These are phyloP conservation scores for Penicillium dipodomyicola DNA, from an alignment of 495 filamentous ascomycete species.

Conservation along the genomic window DNA sequence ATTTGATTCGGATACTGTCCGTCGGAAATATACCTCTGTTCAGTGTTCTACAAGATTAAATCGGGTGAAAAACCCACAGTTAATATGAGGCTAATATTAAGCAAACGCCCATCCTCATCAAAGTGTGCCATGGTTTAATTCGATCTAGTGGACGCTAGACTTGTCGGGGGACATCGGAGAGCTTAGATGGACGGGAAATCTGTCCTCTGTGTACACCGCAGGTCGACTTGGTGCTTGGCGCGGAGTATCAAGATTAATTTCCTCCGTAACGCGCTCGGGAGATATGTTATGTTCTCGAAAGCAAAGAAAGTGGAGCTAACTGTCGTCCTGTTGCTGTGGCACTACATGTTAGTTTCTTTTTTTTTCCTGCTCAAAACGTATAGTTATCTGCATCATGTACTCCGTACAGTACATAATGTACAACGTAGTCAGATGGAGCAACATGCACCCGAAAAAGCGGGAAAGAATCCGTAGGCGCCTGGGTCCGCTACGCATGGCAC, in stretches of 20 bases:
- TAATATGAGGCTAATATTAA: slow-evolving; percentile 15
- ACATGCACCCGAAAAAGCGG: slow-evolving; percentile 3
- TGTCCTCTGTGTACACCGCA: slow-evolving; percentile 24
- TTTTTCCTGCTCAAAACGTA: neutral
- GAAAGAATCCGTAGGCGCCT: neutral
- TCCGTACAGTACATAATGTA: neutral
- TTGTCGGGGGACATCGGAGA: slow-evolving; percentile 17
- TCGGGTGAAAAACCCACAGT: slow-evolving; percentile 11
- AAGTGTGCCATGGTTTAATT: slow-evolving; percentile 30
- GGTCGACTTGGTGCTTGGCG: slow-evolving; percentile 13
- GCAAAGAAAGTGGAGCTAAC: neutral
- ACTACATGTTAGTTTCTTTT: neutral
- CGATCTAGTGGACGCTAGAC: slow-evolving; percentile 30
- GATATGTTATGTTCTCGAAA: neutral
- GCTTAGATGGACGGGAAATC: slow-evolving; percentile 24
- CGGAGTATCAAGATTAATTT: slow-evolving; percentile 2
- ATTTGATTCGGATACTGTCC: slow-evolving; percentile 4
- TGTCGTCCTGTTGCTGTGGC: neutral
- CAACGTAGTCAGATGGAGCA: neutral
- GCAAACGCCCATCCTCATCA: slow-evolving; percentile 29
- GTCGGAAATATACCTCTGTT: slow-evolving; percentile 8
- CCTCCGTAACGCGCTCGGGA: neutral
- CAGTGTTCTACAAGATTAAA: neutral
- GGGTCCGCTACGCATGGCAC: slow-evolving; percentile 16
- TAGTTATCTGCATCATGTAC: neutral